Conservation (phyloP, 1,284 basidiomycete genomes). For the Mycena sp. region DNA sequence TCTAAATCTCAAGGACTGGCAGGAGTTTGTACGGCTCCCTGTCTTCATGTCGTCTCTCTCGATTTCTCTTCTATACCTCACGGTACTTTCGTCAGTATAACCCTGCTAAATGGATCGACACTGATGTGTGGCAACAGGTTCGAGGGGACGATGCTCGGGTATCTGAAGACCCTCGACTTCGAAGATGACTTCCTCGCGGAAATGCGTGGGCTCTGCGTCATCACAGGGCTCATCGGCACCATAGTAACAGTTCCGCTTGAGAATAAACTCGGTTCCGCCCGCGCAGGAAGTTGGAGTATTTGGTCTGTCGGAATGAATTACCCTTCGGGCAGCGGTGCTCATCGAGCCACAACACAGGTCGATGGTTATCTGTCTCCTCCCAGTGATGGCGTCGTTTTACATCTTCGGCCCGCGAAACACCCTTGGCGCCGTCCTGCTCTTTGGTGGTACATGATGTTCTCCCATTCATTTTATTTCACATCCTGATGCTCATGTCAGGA, state of each 20-base stretch:
- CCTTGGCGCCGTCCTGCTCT: conserved; percentile 50
- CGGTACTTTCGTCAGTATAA: conserved; percentile 37
- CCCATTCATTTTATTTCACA: background rate
- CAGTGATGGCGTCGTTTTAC: conserved; percentile 51
- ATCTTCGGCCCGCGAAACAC: conserved; percentile 40
- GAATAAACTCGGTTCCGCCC: conserved; percentile 54
- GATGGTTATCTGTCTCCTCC: conserved; percentile 49
- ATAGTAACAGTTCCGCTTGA: conserved; percentile 51
- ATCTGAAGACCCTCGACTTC: conserved; percentile 54
- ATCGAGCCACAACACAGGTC: conserved; percentile 41
- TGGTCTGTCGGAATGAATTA: conserved; percentile 40
- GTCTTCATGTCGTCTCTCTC: conserved; percentile 57
- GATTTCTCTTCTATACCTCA: conserved; percentile 60
- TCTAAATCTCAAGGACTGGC: conserved; percentile 48
- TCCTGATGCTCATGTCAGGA: conserved; percentile 38
- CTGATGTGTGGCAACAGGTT: conserved; percentile 40
- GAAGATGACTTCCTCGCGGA: conserved; percentile 63
- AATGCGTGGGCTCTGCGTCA: conserved; percentile 59
- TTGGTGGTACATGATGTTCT: conserved; percentile 41
- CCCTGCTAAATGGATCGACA: background rate
- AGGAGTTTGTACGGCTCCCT: conserved; percentile 53
- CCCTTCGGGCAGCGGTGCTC: background rate
- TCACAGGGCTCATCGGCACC: conserved; percentile 57
- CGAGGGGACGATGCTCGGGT: conserved; percentile 60
- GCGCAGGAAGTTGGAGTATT: conserved; percentile 59